Conservation (phyloP, 2,329 filamentous ascomycete species). For the Endothia cerciana region DNA sequence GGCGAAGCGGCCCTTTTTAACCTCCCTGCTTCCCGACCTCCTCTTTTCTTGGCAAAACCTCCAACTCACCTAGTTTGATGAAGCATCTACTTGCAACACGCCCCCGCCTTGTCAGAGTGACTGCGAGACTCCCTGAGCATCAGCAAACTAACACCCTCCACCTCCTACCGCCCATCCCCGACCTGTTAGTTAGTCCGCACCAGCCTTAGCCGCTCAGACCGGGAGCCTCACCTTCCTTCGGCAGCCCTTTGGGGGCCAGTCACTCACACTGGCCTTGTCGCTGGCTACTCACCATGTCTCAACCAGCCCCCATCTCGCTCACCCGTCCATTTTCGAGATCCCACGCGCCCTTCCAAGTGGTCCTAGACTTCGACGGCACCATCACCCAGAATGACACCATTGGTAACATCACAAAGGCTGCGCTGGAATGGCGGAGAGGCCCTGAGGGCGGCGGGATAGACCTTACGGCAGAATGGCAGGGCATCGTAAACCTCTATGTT, state of each 20-base stretch:
- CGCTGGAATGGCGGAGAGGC: slow-evolving; percentile 41
- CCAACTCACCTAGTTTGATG: not conserved
- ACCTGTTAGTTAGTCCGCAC: not conserved
- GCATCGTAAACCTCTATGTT: slow-evolving; percentile 50
- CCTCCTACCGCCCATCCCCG: no score
- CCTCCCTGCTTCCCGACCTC: not conserved
- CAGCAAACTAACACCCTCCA: not conserved
- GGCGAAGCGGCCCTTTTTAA: not conserved
- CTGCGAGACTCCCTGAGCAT: not conserved
- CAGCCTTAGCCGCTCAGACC: not conserved
- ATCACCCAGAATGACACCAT: slow-evolving; percentile 61
- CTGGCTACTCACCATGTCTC: not conserved
- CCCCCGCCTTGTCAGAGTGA: no score
- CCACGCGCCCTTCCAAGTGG: slow-evolving; percentile 38
- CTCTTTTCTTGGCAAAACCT: not conserved
- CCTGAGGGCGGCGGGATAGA: slow-evolving; percentile 34
- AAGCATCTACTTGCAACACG: not conserved
- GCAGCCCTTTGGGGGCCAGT: not conserved
- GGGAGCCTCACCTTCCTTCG: not conserved
- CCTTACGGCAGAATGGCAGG: slow-evolving; percentile 47
- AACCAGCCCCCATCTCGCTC: not conserved
- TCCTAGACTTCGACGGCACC: slow-evolving; percentile 65
- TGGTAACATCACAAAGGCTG: slow-evolving; percentile 48
- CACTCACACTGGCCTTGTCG: not conserved
- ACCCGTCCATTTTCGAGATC: not conserved